These are phyloP conservation scores for Penicillium nordicum DNA, from an alignment of 2,329 filamentous ascomycete genomes.

Conservation along the genomic window DNA sequence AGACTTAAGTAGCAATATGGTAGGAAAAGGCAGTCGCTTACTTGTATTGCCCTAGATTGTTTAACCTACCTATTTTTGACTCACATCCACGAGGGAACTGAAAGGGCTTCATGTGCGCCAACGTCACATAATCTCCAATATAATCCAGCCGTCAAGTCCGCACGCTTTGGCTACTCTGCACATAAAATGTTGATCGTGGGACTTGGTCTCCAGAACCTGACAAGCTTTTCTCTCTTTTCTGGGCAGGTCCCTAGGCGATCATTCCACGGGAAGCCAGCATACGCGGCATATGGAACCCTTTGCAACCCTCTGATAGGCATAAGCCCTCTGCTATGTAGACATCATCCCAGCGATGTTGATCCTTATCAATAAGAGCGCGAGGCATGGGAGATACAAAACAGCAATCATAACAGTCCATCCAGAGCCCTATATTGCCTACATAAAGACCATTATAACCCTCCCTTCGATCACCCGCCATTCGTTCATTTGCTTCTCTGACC, in stretches of 20 bases:
- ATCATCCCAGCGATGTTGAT: constrained; percentile 18
- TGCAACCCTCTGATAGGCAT: constrained; percentile 8
- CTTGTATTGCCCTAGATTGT: no score
- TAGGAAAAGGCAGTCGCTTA: no score
- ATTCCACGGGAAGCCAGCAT: constrained; percentile 16
- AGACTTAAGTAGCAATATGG: background rate
- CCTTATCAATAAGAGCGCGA: constrained; percentile 8
- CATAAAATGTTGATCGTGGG: constrained; percentile 2
- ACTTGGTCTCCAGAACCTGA: background rate
- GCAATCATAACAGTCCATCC: constrained; percentile 13
- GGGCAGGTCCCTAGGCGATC: constrained; percentile 11
- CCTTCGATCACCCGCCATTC: background rate
- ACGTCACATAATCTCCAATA: background rate
- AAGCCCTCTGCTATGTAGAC: constrained; percentile 14
- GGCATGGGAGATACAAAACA: constrained; percentile 16
- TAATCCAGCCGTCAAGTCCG: background rate
- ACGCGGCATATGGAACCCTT: background rate
- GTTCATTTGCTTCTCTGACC: constrained; percentile 13
- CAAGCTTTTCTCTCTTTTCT: background rate
- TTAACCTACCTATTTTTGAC: background rate
- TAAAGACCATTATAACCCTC: constrained; percentile 16
- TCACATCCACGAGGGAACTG: background rate
- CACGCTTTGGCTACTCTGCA: background rate
- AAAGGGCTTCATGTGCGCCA: background rate
- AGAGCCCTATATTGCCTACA: constrained; percentile 4